A percentile compares a stretch with the other conserved stretches of the same genome.
phyloP scores from a whole-genome alignment of 2,329 filamentous ascomycete species.

The Calonectria montana region DNA sequence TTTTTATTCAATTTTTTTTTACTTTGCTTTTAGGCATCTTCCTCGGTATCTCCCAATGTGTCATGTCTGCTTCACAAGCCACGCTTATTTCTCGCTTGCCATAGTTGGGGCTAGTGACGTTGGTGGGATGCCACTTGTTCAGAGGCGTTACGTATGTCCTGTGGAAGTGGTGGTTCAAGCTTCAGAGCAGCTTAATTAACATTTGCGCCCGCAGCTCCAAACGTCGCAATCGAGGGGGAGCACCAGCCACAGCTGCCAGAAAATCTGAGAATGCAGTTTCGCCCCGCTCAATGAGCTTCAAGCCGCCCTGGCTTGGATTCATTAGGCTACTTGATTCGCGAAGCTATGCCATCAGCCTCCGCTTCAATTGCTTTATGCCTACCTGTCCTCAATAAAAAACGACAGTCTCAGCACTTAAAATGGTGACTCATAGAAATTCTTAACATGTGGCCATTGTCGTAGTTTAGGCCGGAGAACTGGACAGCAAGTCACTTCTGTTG shows the following conservation, averaged over 20 bases:
- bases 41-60: background rate
- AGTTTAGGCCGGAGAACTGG: constrained; percentile 27
- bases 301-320: background rate
- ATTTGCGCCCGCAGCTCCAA: background rate
- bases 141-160: background rate
- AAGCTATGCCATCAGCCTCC: background rate
- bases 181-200: background rate
- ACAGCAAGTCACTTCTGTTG: constrained; percentile 36
- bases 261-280: background rate
- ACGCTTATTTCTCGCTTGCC: background rate
- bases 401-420: background rate
- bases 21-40: background rate
- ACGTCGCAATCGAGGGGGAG: background rate
- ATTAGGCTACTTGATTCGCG: background rate
- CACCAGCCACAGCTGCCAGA: constrained; percentile 11
- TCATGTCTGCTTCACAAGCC: background rate
- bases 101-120: background rate
- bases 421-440: background rate
- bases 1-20: background rate
- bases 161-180: background rate
- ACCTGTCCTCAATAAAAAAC: background rate
- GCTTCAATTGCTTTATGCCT: constrained; percentile 5
- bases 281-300: background rate
- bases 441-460: constrained; percentile 13
- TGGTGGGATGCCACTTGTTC: constrained; percentile 8